Conservation (phyloP, 176 grass and related monocot species). For the Aegilops bicornis region DNA sequence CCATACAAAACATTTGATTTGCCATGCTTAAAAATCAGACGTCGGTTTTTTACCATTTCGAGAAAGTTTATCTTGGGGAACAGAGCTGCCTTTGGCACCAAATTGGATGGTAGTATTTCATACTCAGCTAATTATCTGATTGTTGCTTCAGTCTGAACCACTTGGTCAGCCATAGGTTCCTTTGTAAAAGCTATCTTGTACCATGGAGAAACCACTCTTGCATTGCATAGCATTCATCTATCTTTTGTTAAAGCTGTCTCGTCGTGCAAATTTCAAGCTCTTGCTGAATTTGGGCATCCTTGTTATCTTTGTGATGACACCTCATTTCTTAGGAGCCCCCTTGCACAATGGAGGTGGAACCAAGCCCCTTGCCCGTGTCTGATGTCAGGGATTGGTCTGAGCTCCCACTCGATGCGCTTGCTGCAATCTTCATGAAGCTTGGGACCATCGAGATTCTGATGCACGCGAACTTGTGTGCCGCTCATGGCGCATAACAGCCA, state of each 20-base stretch:
- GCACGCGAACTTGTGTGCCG: slow-evolving; percentile 18
- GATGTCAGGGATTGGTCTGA: slow-evolving; percentile 21
- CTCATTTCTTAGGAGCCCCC: not conserved
- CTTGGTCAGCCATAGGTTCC: too few relatives aligned
- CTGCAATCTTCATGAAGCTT: slow-evolving; percentile 17
- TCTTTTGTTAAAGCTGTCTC: not conserved
- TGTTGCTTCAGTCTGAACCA: too few relatives aligned
- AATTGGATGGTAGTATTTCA: too few relatives aligned
- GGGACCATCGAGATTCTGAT: slow-evolving; percentile 29
- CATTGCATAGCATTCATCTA: not conserved
- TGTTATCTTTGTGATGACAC: not conserved
- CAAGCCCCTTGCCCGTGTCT: not conserved
- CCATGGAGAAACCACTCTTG: too few relatives aligned
- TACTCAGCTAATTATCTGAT: too few relatives aligned
- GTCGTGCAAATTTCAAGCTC: not conserved
- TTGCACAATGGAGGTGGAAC: slow-evolving; percentile 7
- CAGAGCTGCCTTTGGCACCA: too few relatives aligned
- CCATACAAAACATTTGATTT: too few relatives aligned
- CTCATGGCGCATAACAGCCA: slow-evolving; percentile 21
- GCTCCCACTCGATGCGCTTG: not conserved
- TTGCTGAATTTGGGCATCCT: not conserved
- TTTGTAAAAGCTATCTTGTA: too few relatives aligned
- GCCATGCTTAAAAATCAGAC: too few relatives aligned
- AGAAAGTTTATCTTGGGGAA: too few relatives aligned
- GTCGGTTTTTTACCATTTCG: too few relatives aligned